Conservation (phyloP, 768 basidiomycete species). For the Termitomyces sp. region DNA sequence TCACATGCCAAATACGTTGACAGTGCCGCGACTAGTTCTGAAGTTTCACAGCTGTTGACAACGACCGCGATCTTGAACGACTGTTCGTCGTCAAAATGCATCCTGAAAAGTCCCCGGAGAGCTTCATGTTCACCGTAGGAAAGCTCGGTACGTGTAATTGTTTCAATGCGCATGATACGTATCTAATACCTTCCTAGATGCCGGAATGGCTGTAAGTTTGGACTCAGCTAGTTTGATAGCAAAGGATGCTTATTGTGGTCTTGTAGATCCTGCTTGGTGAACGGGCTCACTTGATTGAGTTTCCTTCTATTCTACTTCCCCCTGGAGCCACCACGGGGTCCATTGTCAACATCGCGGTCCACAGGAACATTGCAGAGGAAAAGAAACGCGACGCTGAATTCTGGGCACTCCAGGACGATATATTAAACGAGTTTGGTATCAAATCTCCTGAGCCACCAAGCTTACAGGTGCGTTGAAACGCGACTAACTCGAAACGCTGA, state of each 20-base stretch:
- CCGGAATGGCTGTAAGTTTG: constrained; percentile 82
- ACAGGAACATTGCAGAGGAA: constrained; percentile 84
- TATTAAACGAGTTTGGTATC: constrained; percentile 71
- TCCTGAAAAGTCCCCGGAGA: constrained; percentile 44
- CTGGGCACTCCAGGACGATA: constrained; percentile 78
- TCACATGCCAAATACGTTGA: neutral
- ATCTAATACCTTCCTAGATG: constrained; percentile 50
- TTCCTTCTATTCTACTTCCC: constrained; percentile 92
- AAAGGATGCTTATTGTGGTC: constrained; percentile 4
- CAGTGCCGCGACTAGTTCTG: neutral
- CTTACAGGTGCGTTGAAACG: constrained; percentile 51
- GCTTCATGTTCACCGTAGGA: constrained; percentile 90
- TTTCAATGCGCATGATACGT: neutral
- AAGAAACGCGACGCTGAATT: constrained; percentile 78
- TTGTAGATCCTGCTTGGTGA: constrained; percentile 86
- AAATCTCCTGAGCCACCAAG: constrained; percentile 66
- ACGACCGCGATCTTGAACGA: constrained; percentile 2
- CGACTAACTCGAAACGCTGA: neutral
- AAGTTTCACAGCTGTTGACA: constrained; percentile 4
- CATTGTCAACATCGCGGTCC: constrained; percentile 95
- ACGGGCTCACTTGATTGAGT: constrained; percentile 95
- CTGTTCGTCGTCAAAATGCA: constrained; percentile 18
- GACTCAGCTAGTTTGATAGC: neutral
- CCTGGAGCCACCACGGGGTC: constrained; percentile 91
- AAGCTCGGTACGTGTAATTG: constrained; percentile 74